Base-by-base conservation (phyloP, 352 stramenopile genomes). In the Pythium brachiatum region DNA sequence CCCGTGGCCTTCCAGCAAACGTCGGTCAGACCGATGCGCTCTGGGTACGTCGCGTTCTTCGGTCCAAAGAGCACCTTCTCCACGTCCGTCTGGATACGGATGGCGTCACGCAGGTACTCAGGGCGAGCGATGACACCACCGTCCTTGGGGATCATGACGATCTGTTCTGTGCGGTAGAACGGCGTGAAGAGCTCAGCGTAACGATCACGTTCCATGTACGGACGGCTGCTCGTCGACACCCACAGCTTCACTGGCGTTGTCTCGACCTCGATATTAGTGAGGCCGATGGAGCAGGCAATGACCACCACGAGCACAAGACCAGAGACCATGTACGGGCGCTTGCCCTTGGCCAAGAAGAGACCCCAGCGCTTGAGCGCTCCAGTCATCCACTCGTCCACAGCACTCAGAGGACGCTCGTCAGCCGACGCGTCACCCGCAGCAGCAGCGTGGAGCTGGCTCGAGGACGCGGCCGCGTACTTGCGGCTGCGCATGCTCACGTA, bases 81-180 rank as follows among this genome's bases (percentile, higher is more conserved):
- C 11, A 83, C 48, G 3, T 72, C 27, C 34, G 78, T 56, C 51
- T 88, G 78, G 16, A 88, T 23, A 20, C 66, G 69, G 23, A 88
- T 76, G 2, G 78, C 74, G 53, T 84, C 78, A 15, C 74, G 65
- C 16, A 88, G 34, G 50, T 83, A 79, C 38, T 70, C 69, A 12
- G 53, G 51, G 26, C 78, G 72, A 27, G 55, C 58, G 23, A 88
- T 80, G 1, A 38, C 32, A 0, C 76, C 75, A 16, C 73, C 79
- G 51, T 88, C 78, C 31, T 81, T 86, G 2, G 75, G 75, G 5
- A 75, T 72, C 26, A 90, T 65, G 25, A 90, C 66, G 26, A 88
- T 39, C 38, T 90, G 80, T 31, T 79, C 64, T 13, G 74, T 78
- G 23, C 78, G 71, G 38, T 85, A 83, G 55, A 84, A 85, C 5